Evolutionary conservation across 2,329 filamentous ascomycete genomes (phyloP), one percentile per base, ranked within the genome.

Genomic region (Apiospora koreana): DNA sequence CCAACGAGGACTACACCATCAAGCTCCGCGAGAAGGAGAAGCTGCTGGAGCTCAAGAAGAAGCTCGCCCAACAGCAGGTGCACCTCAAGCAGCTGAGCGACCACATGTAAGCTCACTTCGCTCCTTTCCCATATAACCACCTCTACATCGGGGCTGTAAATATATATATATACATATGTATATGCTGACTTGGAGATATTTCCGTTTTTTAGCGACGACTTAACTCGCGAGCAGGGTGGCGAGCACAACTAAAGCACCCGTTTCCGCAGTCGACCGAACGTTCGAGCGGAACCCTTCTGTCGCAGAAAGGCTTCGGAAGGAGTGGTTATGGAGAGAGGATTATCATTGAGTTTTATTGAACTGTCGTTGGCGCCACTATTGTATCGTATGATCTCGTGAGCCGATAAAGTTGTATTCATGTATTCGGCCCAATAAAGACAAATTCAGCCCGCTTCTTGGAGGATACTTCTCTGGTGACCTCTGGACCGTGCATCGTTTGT

Each of bases 21-120:
- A 90, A 90, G 78, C 86, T 93, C 85, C 93, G 94, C 80, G 96
- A 98, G 89, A 90, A 91, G 85, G 91, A 95, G 86, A 98, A 97
- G 94, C 92, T 98, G 73, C 77, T 88, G 68, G 89, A 89, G 80
- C 90, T 97, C 77, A 92, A 89, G 83, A 86, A 88, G 85, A 90
- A 89, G 86, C 88, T 98, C 74, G 79, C 83, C 73, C 90, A 93
- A 82, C 94, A 97, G 86, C 90, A 93, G 82, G 84, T 90, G 75
- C 94, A 97, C 85, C 89, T 98, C 75, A 87, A 95, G 80, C 92
- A 95, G 81, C 90, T 98, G 73, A 91, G 94, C 78, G 88, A 92
- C 79, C 93, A 97, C 88, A 94, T 97, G 94, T 96, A 84, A 80
- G 92, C 84, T 7, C 18, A 2, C 5, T 62, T 21, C 18, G 7